Evolutionary conservation across 2,329 filamentous ascomycete species (phyloP), one percentile per base, ranked within the genome.

Genomic region (Aureobasidium sp.): DNA sequence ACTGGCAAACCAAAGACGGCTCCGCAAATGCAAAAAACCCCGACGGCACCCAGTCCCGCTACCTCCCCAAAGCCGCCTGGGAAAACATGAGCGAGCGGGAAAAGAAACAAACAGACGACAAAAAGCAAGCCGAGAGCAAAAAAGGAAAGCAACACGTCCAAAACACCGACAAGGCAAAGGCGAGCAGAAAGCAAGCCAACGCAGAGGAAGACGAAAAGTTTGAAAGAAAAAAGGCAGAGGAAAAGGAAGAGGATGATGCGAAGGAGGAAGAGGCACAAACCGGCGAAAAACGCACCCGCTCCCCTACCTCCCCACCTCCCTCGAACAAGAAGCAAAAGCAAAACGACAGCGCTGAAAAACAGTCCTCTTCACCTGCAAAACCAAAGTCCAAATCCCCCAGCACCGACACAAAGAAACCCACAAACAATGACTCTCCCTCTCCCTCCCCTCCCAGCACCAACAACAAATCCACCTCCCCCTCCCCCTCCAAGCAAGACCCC

Each of bases 1-100:
- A 79, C 5, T 79, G 77, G 76, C 76, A 79, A 69, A 79, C 76
- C 0, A 79, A 78, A 61, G 76, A 79, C 49, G 77, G 77, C 0
- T 71, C 69, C 7, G 77, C 73, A 0, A 68, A 73, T n/a, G 76
- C 78, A 1, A 76, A 75, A 61, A 66, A 77, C 54, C 70, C 70
- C 2, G 75, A 78, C 63, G 76, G 75, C 1, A 75, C 73, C 1
- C 67, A 74, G 63, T 74, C 78, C 66, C 65, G 75, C 19, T 78
- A 78, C 65, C 61, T 77, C 47, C 75, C 77, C 0, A 78, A 78
- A 66, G 74, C 77, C 62, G 77, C 76, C 1, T 79, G 76, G 77
- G 75, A 79, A 65, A 65, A 75, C 50, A 75, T 79, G 76, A 73
- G 65, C 43, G 75, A 78, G 42, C 63, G 72, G 25, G 75, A 78